Evolutionary conservation across 2,329 filamentous ascomycete species (phyloP).

Genomic region (Colletotrichum shisoi): DNA sequence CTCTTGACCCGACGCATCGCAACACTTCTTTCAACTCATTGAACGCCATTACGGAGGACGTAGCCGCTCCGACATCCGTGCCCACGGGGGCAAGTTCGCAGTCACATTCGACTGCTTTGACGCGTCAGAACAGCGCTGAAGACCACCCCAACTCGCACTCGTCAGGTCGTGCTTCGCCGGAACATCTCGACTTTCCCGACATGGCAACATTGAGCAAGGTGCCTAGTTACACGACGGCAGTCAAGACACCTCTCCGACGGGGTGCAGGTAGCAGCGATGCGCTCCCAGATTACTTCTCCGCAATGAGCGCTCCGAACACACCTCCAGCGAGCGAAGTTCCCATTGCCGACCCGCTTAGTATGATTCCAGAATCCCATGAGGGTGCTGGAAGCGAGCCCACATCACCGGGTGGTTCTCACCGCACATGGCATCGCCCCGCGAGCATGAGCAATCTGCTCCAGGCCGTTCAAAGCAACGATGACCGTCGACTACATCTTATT

Average conservation of each 20-base stretch:
- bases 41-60: conserved; percentile 54
- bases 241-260: conserved; percentile 68
- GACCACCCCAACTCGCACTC: conserved; percentile 47
- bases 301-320: conserved; percentile 61
- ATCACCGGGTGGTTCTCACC: conserved; percentile 29
- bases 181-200: conserved; percentile 66
- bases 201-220: conserved; percentile 74
- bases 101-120: conserved; percentile 57
- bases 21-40: conserved; percentile 58
- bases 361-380: conserved; percentile 44
- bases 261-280: conserved; percentile 57
- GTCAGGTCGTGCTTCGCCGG: conserved; percentile 63
- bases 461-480: conserved; percentile 32
- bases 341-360: conserved; percentile 42
- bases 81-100: conserved; percentile 52
- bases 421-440: conserved; percentile 37
- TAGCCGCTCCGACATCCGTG: conserved; percentile 54
- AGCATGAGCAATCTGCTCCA: conserved; percentile 37
- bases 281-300: conserved; percentile 73
- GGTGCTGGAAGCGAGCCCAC: conserved; percentile 25
- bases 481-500: conserved; percentile 49
- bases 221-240: conserved; percentile 78
- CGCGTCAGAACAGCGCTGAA: conserved; percentile 63
- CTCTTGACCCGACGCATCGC: conserved; percentile 57
- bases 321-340: conserved; percentile 51